A percentile compares a stretch with the other conserved stretches of the same genome.
These are phyloP conservation scores for Carex scoparia DNA, from an alignment of 176 grass and related monocot species.

Conservation along the genomic window DNA sequence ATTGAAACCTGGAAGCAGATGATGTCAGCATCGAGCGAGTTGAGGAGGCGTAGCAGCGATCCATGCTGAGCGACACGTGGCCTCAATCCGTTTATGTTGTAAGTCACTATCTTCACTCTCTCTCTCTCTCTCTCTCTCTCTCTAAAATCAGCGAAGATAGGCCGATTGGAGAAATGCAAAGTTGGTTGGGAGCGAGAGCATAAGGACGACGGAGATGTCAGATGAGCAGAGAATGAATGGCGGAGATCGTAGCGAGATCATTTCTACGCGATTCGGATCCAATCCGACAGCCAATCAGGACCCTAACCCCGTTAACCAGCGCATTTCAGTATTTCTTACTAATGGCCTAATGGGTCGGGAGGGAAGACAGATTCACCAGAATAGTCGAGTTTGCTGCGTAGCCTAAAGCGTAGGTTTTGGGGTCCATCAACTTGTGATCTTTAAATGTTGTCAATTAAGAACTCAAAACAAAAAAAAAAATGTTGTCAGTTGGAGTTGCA, in stretches of 20 bases:
- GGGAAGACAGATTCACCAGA: too few species aligned
- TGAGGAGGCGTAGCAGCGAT: conserved; percentile 82
- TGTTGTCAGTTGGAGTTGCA: too few species aligned
- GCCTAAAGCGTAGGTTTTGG: too few species aligned
- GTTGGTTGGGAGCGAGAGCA: background rate
- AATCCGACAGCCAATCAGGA: background rate
- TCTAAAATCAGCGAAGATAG: background rate
- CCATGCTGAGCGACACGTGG: conserved; percentile 85
- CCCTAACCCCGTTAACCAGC: background rate
- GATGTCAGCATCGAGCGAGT: conserved; percentile 81
- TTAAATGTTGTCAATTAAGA: too few species aligned
- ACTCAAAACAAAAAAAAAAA: too few species aligned
- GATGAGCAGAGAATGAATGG: background rate
- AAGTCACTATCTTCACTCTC: conserved; percentile 95
- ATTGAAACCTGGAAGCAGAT: conserved; percentile 82
- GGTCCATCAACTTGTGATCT: too few species aligned
- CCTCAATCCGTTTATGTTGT: conserved; percentile 95
- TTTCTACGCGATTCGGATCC: background rate
- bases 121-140: conserved; percentile 2
- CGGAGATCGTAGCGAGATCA: background rate
- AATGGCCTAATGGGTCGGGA: background rate
- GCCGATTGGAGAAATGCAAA: background rate
- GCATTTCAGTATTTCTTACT: background rate
- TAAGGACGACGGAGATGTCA: background rate
- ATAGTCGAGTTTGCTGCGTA: too few species aligned